Evolutionary conservation across 2,329 filamentous ascomycete species (phyloP), one percentile per base, ranked within the genome.

Genomic region (Hypoxylon sp.): DNA sequence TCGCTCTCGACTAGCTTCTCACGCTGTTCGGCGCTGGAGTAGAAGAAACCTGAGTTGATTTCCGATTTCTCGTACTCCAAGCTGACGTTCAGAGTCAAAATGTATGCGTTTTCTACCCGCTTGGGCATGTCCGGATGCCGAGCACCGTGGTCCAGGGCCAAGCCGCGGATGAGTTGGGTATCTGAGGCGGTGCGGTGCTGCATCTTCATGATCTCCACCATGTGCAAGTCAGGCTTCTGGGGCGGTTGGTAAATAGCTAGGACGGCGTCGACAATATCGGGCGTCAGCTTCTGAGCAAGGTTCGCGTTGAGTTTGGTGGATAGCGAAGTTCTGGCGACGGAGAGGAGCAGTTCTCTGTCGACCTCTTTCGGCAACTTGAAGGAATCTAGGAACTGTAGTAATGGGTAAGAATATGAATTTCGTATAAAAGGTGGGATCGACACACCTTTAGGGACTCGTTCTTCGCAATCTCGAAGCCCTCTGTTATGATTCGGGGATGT

Each of bases 141-240:
- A 11, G 96, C 94, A 73, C 96, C 96, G 80, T 99, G 96, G 77
- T 99, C 96, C 67, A 99, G 85, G 9, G 93, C 96, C 64, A 99
- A 86, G 66, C 96, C 96, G 72, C 92, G 90, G 80, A 99, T 98
- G 65, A 99, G 89, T 81, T 97, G 94, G 63, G 96, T 99, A 81
- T 99, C 96, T 32, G 96, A 93, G 65, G 95, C 94, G 57, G 93
- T 94, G 74, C 95, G 92, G 84, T 99, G 96, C 84, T 99, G 96
- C 95, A 99, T 98, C 80, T 97, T 98, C 96, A 99, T 99, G 76
- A 99, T 98, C 83, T 99, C 96, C 73, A 99, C 88, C 96, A 99
- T 99, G 85, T 98, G 95, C 77, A 99, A 82, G 82, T 99, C 96
- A 62, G 97, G 97, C 84, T 98, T 98, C 69, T 89, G 90, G 25